Base-by-base conservation (phyloP, 352 stramenopile species). In the Pythium apleroticum region DNA sequence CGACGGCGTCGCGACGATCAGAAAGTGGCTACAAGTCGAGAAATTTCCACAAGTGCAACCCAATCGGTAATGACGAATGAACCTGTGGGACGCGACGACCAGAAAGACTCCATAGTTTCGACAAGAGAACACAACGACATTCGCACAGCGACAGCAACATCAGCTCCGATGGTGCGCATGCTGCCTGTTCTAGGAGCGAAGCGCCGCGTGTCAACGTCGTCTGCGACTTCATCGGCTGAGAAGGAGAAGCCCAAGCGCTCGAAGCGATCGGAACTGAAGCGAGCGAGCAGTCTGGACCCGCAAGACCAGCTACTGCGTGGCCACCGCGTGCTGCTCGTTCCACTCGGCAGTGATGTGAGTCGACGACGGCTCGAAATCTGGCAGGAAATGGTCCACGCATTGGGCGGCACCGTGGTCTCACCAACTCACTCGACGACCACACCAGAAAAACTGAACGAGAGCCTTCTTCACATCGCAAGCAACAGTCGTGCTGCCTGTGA, bases 301-400 rank as follows among this genome's bases (percentile, higher is more conserved):
- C 25, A 53, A 15, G 57, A 66, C 20, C 43, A 65, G 24, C n/a
- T 88, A 28, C 52, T 92, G 27, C 31, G 68, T 15, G 81, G 62
- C 10, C 63, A 79, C 45, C 67, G 55, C 25, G 71, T 91, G 31
- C 50, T 90, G 24, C 25, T 94, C 15, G 73, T 89, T 15, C 75
- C 86, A 0, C 65, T 87, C 12, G 83, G 86, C 14, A 53, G 64
- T 0, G 86, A 92, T 46, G 84, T 94, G 68, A 85, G 81, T 68
- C 74, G 77, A 7, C 88, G 81, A 46, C 77, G 83, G 31, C 59
- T 90, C 25, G 74, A 81, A 30, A 85, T 94, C 52, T 89, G 84
- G 71, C 65, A 76, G 27, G 69, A 84, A 28, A 77, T 91, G 60
- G 68, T 91, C 9, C 24, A 65, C 12, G 84, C 84, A 39, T 45